phyloP scores from a whole-genome alignment of 306 rosid species.

The Neltuma alba region DNA sequence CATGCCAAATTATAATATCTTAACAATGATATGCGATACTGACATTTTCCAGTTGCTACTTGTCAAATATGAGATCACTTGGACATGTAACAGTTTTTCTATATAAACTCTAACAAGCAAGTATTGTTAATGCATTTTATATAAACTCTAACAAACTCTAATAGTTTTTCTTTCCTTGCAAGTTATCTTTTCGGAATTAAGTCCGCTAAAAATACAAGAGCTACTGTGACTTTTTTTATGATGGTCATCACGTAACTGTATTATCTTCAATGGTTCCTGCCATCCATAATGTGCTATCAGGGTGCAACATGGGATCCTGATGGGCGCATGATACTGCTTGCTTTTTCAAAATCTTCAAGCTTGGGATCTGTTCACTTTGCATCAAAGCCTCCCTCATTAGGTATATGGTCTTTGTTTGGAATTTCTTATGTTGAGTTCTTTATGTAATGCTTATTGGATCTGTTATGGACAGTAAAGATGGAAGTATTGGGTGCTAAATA shows the following conservation, averaged over 20 bases:
- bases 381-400: conserved; percentile 94
- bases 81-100: neutral
- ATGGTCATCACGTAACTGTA: neutral
- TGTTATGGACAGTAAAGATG: conserved; percentile 12
- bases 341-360: conserved; percentile 81
- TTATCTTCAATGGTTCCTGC: conserved; percentile 26
- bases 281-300: conserved; percentile 50
- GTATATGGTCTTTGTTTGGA: conserved; percentile 45
- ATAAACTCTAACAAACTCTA: too few relatives aligned
- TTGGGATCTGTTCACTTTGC: conserved; percentile 96
- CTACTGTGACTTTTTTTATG: conserved; percentile 21
- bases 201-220: neutral
- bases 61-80: conserved; percentile 1
- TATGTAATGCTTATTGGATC: conserved; percentile 17
- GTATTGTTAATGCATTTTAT: neutral
- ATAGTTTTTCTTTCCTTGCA: neutral
- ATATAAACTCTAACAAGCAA: neutral
- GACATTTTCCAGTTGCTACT: neutral
- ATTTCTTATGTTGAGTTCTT: conserved; percentile 31
- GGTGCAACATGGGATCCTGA: conserved; percentile 98
- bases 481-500: conserved; percentile 6
- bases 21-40: conserved; percentile 2
- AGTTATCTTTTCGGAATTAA: neutral
- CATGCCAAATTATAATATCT: neutral
- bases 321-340: conserved; percentile 88